Conservation (phyloP, 2,329 filamentous ascomycete species). For the Aspergillus sp. region DNA sequence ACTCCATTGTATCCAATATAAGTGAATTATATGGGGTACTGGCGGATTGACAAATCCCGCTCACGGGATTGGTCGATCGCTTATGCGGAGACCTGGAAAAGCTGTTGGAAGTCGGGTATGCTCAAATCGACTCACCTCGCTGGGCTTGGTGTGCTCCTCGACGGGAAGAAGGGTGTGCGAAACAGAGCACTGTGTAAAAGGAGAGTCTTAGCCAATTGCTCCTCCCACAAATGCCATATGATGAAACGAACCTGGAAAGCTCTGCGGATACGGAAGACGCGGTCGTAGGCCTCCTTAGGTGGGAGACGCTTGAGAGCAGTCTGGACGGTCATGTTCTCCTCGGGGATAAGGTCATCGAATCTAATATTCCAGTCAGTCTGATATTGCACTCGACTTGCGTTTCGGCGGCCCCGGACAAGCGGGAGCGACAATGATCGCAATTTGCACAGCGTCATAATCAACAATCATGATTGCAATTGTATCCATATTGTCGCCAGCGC, state of each 20-base stretch:
- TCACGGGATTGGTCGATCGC: constrained; percentile 36
- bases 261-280: constrained; percentile 93
- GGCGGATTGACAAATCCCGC: constrained; percentile 35
- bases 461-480: neutral
- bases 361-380: constrained; percentile 49
- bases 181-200: constrained; percentile 58
- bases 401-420: constrained; percentile 14
- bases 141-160: constrained; percentile 66
- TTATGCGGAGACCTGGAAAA: constrained; percentile 27
- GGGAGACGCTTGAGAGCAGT: constrained; percentile 87
- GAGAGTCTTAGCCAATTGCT: constrained; percentile 22
- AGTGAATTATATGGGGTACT: constrained; percentile 4
- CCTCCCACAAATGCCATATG: constrained; percentile 3
- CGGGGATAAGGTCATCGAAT: constrained; percentile 90
- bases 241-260: constrained; percentile 72
- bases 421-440: neutral
- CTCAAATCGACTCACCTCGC: constrained; percentile 54
- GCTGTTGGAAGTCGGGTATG: constrained; percentile 14
- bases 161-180: constrained; percentile 65
- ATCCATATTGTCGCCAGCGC: constrained; percentile 8
- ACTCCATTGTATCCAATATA: neutral
- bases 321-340: constrained; percentile 86
- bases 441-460: neutral
- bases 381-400: neutral
- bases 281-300: constrained; percentile 90